Base-by-base conservation (phyloP, 1,139 yeast genomes). In the Hanseniaspora uvarum region DNA sequence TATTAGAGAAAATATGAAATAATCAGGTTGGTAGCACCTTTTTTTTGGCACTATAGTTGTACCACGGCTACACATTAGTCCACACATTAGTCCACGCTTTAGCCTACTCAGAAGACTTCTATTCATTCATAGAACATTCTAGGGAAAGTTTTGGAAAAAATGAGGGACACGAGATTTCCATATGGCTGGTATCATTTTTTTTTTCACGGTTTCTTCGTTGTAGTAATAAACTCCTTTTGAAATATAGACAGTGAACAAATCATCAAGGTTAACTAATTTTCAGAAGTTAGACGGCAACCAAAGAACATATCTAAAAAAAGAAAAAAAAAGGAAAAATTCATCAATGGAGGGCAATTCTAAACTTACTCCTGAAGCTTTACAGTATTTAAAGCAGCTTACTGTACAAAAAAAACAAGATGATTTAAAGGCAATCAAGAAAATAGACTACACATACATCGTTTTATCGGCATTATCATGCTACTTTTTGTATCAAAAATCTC, bases 351-450 rank as follows among this genome's bases (percentile, higher is more conserved):
- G 28, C 7, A 39, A 44, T 31, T 12, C 44, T 14, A 30, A 33
- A 16, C 26, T 50, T 37, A 24, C 33, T 10, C 53, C 53, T 14
- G 53, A 43, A 28, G 28, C 53, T 5, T 31, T 50, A 14, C 44
- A 46, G 4, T 43, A 50, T 21, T 21, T 45, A 11, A 38, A 44
- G n/a, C 50, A 52, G 26, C 37, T 45, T 12, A 38, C 49, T 4
- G 12, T 16, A 18, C 45, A 45, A 45, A 52, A 52, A 26, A 45
- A 52, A 18, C 12, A 31, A 16, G 40, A 45, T 7, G 54, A 52
- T n/a, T 21, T 52, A 6, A 37, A 45, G 18, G 24, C 41, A 4
- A 38, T 41, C 38, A 52, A 38, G 19, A 52, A 52, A n/a, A 45
- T 50, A 23, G 46, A 50, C 48, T 43, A n/a, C 28, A 21, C 48